A percentile compares a stretch with the other conserved stretches of the same genome.
These are phyloP conservation scores for Auriscalpium orientale DNA, from an alignment of 768 basidiomycete genomes.

Conservation along the genomic window DNA sequence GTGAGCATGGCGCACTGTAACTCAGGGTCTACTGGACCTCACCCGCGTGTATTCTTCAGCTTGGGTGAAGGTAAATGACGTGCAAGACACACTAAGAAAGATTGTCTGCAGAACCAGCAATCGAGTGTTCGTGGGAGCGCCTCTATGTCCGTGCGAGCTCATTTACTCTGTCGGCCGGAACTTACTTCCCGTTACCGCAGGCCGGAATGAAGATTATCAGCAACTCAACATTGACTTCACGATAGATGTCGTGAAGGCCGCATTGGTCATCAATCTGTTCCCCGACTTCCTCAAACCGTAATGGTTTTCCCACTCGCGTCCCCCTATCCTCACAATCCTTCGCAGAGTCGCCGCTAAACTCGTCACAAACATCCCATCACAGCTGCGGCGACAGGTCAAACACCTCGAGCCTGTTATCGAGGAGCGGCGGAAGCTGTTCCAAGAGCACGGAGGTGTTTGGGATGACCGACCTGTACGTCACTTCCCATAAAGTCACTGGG, in stretches of 20 bases:
- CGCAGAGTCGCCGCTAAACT: not conserved
- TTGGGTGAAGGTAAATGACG: not conserved
- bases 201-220: slow-evolving; percentile 29
- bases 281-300: slow-evolving; percentile 29
- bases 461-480: slow-evolving; percentile 2
- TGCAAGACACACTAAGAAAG: not conserved
- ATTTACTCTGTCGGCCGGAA: too few species aligned
- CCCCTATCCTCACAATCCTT: not conserved
- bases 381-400: not conserved
- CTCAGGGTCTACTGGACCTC: too few species aligned
- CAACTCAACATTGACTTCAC: slow-evolving; percentile 28
- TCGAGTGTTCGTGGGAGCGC: slow-evolving; percentile 33
- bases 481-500: not conserved
- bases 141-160: slow-evolving; percentile 25
- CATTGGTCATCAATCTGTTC: slow-evolving; percentile 26
- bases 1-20: not conserved
- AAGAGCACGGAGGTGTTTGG: not conserved
- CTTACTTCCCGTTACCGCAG: slow-evolving; percentile 17
- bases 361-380: not conserved
- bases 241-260: slow-evolving; percentile 24
- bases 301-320: slow-evolving; percentile 1
- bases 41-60: not conserved
- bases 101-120: slow-evolving; percentile 32
- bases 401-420: not conserved
- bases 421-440: not conserved